These are phyloP conservation scores for Phytophthora constricta DNA, from an alignment of 352 stramenopile genomes.

Conservation along the genomic window DNA sequence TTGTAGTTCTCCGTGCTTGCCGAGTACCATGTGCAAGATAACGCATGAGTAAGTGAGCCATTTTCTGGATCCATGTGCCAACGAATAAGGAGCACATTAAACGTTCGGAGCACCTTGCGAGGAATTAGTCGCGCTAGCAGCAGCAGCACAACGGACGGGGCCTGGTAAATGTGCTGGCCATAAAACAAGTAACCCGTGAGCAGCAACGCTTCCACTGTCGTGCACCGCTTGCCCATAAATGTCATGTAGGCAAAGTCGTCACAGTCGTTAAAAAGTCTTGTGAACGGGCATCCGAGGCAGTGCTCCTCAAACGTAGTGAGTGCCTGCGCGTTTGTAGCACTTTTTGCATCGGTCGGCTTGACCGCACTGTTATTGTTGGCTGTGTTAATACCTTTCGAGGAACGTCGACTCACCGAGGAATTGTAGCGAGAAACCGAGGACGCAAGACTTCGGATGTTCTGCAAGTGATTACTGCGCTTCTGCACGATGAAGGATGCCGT, in stretches of 20 bases:
- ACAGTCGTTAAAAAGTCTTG: constrained; percentile 30
- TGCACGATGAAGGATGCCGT: constrained; percentile 8
- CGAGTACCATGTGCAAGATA: constrained; percentile 4
- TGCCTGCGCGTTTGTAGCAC: background rate
- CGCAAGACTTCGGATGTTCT: too few relatives aligned
- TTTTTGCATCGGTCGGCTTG: too few relatives aligned
- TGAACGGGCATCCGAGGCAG: constrained; percentile 23
- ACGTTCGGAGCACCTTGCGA: constrained; percentile 6
- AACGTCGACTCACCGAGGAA: too few relatives aligned
- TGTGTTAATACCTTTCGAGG: too few relatives aligned
- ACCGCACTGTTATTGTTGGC: too few relatives aligned
- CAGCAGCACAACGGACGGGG: constrained; percentile 6
- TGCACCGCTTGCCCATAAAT: background rate
- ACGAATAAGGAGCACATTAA: constrained; percentile 24
- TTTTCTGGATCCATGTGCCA: constrained; percentile 2
- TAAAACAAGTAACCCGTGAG: constrained; percentile 21
- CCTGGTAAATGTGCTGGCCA: constrained; percentile 11
- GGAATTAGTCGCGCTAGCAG: constrained; percentile 14
- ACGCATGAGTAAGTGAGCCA: background rate
- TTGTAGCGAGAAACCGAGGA: too few relatives aligned
- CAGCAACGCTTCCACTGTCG: constrained; percentile 14
- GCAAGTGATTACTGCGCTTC: too few relatives aligned
- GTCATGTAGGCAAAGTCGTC: constrained; percentile 24
- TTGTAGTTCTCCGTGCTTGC: background rate
- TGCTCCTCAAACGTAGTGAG: constrained; percentile 26